Base-by-base conservation (phyloP, 2,329 filamentous ascomycete genomes). In the Huntiella omanensis region DNA sequence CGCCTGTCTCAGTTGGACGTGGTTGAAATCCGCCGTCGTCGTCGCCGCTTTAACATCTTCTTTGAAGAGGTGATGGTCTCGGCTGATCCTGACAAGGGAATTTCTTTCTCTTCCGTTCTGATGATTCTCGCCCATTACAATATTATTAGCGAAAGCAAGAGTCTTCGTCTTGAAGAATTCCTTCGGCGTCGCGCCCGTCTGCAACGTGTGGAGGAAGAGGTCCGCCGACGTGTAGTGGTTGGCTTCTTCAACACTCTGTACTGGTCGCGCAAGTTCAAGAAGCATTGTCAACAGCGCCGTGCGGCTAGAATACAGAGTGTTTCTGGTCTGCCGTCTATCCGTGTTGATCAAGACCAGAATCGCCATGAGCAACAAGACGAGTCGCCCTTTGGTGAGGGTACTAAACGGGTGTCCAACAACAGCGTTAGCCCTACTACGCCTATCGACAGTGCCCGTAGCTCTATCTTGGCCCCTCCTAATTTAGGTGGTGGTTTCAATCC, bases 71-170 rank as follows among this genome's bases (percentile, higher is more conserved):
- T 96, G 15, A 75, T 96, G 60, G 85, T 95, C 4, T 88, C 86
- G 4, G 85, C 87, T 4, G 87, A 98, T 59, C 82, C 80, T 1
- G 84, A 92, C 56, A 74, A 75, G 51, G 91, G 91, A 41, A 92
- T 98, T 50, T 80, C 83, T 1, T 98, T 98, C 60, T 91, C 85
- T 3, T 80, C 81, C 5, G 80, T 95, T 16, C 69, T 98, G 44
- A 91, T 98, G 81, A 92, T 93, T 50, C 69, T 98, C 48, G 88
- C 92, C 33, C 91, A 98, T 62, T 93, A 98, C 69, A 98, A 96
- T 57, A 86, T 98, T 57, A 98, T 98, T 59, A 94, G 80, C 54
- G 91, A 98, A 62, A 95, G 81, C 66, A 95, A 95, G 69, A 94
- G 86, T 61, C 66, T 98, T 57, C 85, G 84, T 51, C 72, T 98